These are phyloP conservation scores for Wickerhamiella domercqiae DNA, from an alignment of 805 yeast genomes.

Conservation along the genomic window DNA sequence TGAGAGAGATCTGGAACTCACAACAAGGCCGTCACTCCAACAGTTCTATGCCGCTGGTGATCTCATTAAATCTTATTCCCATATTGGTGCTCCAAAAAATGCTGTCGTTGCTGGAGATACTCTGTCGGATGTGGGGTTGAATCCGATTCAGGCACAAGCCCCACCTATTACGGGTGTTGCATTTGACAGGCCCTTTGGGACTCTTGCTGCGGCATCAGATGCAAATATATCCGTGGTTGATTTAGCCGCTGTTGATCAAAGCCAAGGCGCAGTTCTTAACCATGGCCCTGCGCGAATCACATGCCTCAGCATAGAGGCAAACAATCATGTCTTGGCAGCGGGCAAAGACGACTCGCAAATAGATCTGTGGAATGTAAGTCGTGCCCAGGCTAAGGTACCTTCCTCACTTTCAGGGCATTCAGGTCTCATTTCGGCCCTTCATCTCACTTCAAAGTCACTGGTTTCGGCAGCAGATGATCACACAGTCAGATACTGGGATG, in stretches of 20 bases:
- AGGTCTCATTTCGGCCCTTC: constrained; percentile 49
- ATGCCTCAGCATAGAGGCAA: background rate
- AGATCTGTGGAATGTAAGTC: constrained; percentile 5
- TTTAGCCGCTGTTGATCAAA: constrained; percentile 19
- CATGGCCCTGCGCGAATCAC: background rate
- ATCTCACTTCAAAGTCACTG: constrained; percentile 35
- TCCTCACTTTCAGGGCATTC: constrained; percentile 46
- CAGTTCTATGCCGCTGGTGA: constrained; percentile 49
- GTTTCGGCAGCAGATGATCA: constrained; percentile 59
- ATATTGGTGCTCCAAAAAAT: too few relatives aligned
- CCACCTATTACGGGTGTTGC: constrained; percentile 42
- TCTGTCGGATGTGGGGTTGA: too few relatives aligned
- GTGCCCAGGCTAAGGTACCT: constrained; percentile 5
- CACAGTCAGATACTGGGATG: constrained; percentile 66
- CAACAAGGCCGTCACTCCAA: constrained; percentile 29
- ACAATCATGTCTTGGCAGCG: background rate
- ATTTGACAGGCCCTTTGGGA: constrained; percentile 62
- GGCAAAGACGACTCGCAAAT: constrained; percentile 2
- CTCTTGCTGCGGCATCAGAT: constrained; percentile 63
- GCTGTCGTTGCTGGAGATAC: constrained; percentile 32
- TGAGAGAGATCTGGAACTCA: constrained; percentile 22
- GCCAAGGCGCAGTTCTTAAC: background rate
- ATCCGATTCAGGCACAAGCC: background rate
- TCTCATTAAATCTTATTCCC: constrained; percentile 33
- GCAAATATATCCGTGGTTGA: constrained; percentile 79